Conservation (phyloP, 148 eudicot species). For the Amaranthus palmeri region DNA sequence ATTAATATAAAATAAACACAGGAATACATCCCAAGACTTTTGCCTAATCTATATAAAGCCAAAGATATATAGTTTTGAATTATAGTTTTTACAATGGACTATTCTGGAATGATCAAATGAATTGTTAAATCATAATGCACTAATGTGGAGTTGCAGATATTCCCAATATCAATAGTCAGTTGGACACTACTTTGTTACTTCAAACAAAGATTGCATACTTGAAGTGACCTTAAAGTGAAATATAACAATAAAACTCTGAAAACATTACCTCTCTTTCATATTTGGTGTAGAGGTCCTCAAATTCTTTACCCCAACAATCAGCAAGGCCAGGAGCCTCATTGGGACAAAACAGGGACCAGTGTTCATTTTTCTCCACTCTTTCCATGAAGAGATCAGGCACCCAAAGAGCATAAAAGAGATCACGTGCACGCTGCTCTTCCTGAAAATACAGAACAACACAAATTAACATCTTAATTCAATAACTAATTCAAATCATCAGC, state of each 20-base stretch:
- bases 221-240: too few relatives aligned
- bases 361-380: conserved; percentile 62
- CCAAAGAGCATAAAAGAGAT: conserved; percentile 96
- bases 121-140: too few relatives aligned
- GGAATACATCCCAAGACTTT: neutral
- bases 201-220: too few relatives aligned
- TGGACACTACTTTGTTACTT: too few relatives aligned
- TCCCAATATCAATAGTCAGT: too few relatives aligned
- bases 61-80: too few relatives aligned
- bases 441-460: conserved; percentile 24
- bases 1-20: neutral
- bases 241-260: too few relatives aligned
- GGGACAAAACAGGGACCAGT: conserved; percentile 94
- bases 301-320: conserved; percentile 92
- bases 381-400: conserved; percentile 96
- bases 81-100: too few relatives aligned
- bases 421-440: conserved; percentile 98
- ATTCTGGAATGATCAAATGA: too few relatives aligned
- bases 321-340: conserved; percentile 90
- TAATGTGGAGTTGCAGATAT: too few relatives aligned
- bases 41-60: too few relatives aligned
- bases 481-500: too few relatives aligned
- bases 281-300: conserved; percentile 55
- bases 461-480: neutral
- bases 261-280: conserved; percentile 67